A percentile compares a stretch with the other conserved stretches of the same genome.
phyloP scores from a whole-genome alignment of 192 early-diverging fungal genomes.

The Obelidium mucronatum region DNA sequence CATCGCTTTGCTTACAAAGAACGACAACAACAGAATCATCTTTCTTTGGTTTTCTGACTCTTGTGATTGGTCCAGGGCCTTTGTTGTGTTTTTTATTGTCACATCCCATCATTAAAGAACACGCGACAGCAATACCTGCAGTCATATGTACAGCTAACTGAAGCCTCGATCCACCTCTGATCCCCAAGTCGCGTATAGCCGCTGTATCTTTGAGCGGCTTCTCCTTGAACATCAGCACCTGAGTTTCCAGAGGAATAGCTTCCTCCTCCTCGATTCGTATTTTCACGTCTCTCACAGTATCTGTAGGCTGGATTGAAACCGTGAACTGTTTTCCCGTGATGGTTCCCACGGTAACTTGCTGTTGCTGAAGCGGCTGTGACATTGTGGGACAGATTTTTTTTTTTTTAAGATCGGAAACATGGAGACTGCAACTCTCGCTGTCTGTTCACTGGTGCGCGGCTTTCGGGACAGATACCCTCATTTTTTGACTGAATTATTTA shows the following conservation, averaged over 20 bases:
- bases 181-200: constrained; percentile 41
- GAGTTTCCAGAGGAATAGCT: constrained; percentile 49
- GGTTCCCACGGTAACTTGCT: constrained; percentile 45
- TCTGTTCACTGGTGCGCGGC: no score
- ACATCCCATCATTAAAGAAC: no score
- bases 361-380: background rate
- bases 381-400: no score
- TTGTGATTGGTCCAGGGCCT: constrained; percentile 62
- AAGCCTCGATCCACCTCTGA: constrained; percentile 49
- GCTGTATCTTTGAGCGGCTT: constrained; percentile 45
- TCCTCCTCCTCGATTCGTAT: constrained; percentile 46
- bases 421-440: no score
- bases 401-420: no score
- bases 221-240: constrained; percentile 58
- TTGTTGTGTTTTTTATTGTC: constrained; percentile 4
- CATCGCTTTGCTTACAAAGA: constrained; percentile 64
- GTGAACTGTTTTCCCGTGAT: constrained; percentile 55
- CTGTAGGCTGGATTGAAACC: constrained; percentile 36
- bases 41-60: constrained; percentile 46
- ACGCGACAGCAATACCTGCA: constrained; percentile 40
- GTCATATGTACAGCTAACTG: constrained; percentile 60
- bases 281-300: constrained; percentile 57
- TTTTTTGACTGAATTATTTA: background rate
- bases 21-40: constrained; percentile 59
- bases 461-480: background rate